Percentiles rank a stretch among this genome's conserved stretches.
These are phyloP conservation scores for Porphyrellus sp. DNA, from an alignment of 1,284 basidiomycete species.

Conservation along the genomic window DNA sequence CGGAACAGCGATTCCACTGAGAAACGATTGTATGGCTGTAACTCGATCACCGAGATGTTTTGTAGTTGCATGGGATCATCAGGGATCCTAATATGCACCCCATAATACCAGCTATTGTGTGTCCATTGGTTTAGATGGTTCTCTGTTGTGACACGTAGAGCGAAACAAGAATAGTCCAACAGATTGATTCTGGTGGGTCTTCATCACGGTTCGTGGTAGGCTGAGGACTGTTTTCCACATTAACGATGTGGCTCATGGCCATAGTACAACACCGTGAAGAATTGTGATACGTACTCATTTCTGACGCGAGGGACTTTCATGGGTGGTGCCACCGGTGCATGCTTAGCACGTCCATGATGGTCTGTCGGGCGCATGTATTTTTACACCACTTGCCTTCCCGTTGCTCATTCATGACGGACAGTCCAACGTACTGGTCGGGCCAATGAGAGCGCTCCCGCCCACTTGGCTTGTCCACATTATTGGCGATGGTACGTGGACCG, in stretches of 20 bases:
- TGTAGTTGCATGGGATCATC: background rate
- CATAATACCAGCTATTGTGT: conserved; percentile 1
- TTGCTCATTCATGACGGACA: background rate
- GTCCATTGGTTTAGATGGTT: conserved; percentile 1
- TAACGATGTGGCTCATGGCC: background rate
- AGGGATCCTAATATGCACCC: background rate
- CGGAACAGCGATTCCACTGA: background rate
- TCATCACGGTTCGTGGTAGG: background rate
- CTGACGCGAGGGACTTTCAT: background rate
- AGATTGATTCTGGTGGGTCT: background rate
- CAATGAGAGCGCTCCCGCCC: background rate
- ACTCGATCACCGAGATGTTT: background rate
- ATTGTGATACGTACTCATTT: background rate
- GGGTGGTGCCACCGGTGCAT: conserved; percentile 4
- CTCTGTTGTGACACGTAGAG: background rate
- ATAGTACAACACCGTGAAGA: conserved; percentile 3
- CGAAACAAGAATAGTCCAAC: background rate
- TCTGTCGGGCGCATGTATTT: conserved; percentile 2
- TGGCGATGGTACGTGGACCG: background rate
- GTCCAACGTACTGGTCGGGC: background rate
- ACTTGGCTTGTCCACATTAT: conserved; percentile 1
- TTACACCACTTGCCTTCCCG: background rate
- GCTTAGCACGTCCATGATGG: background rate
- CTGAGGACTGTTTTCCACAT: background rate
- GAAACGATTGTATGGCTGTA: background rate